Evolutionary conservation across 192 early-diverging fungal genomes (phyloP).

Genomic region (Backusella sp.): DNA sequence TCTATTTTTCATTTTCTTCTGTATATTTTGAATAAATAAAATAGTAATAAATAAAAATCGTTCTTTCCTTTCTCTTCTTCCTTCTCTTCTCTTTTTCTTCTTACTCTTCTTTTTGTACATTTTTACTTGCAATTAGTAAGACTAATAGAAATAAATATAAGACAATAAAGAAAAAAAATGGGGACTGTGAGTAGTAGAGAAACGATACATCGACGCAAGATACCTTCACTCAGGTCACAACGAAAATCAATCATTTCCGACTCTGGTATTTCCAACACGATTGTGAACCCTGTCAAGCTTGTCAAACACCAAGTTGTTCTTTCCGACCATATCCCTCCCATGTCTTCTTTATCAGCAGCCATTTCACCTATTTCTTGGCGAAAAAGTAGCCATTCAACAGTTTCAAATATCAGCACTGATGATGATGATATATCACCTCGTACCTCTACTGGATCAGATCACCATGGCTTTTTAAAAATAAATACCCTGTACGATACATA

Average conservation of each 20-base stretch:
- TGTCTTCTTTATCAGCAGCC: conserved; percentile 3
- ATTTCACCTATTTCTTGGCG: not conserved
- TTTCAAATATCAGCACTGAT: not conserved
- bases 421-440: conserved; percentile 7
- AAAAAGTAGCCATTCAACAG: not conserved
- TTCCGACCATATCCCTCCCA: conserved; percentile 9
- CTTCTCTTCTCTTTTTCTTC: not conserved
- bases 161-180: not conserved
- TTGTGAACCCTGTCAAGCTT: conserved; percentile 15
- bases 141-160: not conserved
- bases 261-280: not conserved
- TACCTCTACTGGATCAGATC: conserved; percentile 4
- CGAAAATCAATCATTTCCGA: not conserved
- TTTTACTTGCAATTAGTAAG: not conserved
- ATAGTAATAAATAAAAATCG: not conserved
- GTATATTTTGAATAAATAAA: not conserved
- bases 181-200: conserved; percentile 10
- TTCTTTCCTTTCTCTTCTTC: not conserved
- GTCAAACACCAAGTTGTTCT: conserved; percentile 24
- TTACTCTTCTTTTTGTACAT: not conserved
- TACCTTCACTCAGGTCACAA: not conserved
- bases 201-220: not conserved
- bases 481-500: not conserved
- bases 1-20: not conserved
- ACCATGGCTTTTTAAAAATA: not conserved